Percentiles rank a stretch among this genome's conserved stretches.
Conservation (phyloP, 768 basidiomycete genomes). For the Kwoniella sp. region DNA sequence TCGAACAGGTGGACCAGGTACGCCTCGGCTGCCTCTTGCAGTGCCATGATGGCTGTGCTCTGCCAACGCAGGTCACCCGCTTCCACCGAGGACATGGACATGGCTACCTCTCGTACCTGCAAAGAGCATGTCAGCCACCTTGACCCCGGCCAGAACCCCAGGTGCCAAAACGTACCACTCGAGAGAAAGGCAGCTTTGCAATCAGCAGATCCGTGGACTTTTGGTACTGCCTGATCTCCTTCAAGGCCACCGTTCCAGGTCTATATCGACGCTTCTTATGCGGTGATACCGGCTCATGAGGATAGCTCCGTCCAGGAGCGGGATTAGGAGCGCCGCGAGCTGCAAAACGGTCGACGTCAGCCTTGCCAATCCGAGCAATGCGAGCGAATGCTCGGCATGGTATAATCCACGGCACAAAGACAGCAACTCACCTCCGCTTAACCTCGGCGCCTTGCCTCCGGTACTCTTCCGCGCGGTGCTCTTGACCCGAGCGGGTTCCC, state of each 20-base stretch:
- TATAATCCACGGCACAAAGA: too few species aligned
- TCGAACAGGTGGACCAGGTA: conserved; percentile 89
- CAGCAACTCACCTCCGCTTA: conserved; percentile 24
- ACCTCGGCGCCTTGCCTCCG: conserved; percentile 60
- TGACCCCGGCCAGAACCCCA: too few species aligned
- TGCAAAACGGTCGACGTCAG: background rate
- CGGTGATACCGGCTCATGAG: conserved; percentile 9
- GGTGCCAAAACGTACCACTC: conserved; percentile 62
- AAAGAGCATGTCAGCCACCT: too few species aligned
- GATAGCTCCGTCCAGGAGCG: conserved; percentile 7
- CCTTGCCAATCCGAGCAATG: too few species aligned
- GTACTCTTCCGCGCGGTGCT: conserved; percentile 80
- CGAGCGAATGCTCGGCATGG: too few species aligned
- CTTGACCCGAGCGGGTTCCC: conserved; percentile 13
- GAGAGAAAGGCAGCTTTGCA: conserved; percentile 83
- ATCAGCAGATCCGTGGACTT: conserved; percentile 85
- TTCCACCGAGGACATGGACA: conserved; percentile 73
- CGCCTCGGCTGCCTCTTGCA: conserved; percentile 81
- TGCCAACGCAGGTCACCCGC: conserved; percentile 80
- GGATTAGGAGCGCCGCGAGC: too few species aligned
- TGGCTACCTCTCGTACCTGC: conserved; percentile 95
- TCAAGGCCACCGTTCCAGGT: conserved; percentile 82
- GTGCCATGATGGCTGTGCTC: conserved; percentile 81
- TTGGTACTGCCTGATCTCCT: conserved; percentile 92
- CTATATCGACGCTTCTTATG: conserved; percentile 65